Percentiles rank a stretch among this genome's conserved stretches.
These are phyloP conservation scores for Tylopilus sp. DNA, from an alignment of 1,284 basidiomycete species.

Conservation along the genomic window DNA sequence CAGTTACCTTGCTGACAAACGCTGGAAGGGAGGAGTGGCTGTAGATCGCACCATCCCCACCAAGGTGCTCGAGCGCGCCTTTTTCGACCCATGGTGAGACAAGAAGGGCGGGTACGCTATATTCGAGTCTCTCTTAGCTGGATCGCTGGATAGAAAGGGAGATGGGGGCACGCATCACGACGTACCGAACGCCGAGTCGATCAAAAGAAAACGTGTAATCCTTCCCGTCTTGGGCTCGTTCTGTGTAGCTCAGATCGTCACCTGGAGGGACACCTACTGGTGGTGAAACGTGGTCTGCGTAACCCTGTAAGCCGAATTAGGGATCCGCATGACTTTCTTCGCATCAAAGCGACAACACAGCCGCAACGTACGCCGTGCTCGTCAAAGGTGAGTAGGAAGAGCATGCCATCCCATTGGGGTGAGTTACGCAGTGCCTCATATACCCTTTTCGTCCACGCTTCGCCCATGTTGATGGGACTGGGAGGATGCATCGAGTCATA, in stretches of 20 bases:
- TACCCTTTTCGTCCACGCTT: conserved; percentile 22
- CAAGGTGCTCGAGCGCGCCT: conserved; percentile 17
- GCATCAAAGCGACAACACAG: background rate
- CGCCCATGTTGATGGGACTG: conserved; percentile 27
- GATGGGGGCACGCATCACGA: background rate
- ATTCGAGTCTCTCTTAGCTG: background rate
- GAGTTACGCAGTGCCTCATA: conserved; percentile 26
- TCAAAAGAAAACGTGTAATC: conserved; percentile 25
- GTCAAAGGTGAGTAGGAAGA: conserved; percentile 26
- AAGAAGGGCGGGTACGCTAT: conserved; percentile 19
- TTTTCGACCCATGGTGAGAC: conserved; percentile 28
- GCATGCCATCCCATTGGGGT: conserved; percentile 21
- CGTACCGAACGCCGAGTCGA: conserved; percentile 25
- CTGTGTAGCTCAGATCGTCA: conserved; percentile 26
- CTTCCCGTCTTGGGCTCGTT: conserved; percentile 19
- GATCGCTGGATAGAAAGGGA: background rate
- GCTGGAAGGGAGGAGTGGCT: conserved; percentile 24
- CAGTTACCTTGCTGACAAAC: conserved; percentile 22
- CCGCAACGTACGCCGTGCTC: conserved; percentile 22
- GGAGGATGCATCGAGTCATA: conserved; percentile 30
- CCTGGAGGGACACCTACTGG: conserved; percentile 24
- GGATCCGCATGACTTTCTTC: background rate
- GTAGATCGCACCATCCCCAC: conserved; percentile 13
- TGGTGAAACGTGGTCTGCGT: conserved; percentile 25
- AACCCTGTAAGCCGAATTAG: conserved; percentile 14